Conservation (phyloP, 495 filamentous ascomycete genomes). For the Penicillium cataractarum region DNA sequence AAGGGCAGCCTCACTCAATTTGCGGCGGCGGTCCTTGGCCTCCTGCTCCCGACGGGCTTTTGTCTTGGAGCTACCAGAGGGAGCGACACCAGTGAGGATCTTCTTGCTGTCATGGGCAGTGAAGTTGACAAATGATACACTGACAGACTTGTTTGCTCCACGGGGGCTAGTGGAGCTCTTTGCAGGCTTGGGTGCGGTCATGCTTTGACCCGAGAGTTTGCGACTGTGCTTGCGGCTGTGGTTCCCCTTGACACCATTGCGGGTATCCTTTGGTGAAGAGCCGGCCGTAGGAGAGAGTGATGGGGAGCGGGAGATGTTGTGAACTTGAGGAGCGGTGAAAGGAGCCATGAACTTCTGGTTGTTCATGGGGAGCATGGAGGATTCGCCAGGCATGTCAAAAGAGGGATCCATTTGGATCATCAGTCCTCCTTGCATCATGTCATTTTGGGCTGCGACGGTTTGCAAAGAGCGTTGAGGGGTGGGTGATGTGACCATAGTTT, state of each 20-base stretch:
- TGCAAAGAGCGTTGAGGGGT: constrained; percentile 38
- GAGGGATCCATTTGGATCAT: constrained; percentile 53
- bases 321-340: constrained; percentile 34
- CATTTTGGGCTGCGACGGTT: constrained; percentile 36
- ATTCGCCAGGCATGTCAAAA: constrained; percentile 39
- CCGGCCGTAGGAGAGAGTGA: constrained; percentile 44
- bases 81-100: constrained; percentile 89
- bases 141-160: constrained; percentile 41
- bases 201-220: constrained; percentile 45
- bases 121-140: constrained; percentile 85
- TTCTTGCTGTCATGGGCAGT: constrained; percentile 78
- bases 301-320: constrained; percentile 38
- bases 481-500: constrained; percentile 39
- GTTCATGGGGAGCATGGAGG: constrained; percentile 33
- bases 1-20: constrained; percentile 72
- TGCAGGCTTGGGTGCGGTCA: constrained; percentile 39
- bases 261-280: constrained; percentile 32
- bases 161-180: constrained; percentile 41
- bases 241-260: constrained; percentile 28
- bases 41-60: constrained; percentile 89
- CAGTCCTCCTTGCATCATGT: constrained; percentile 48
- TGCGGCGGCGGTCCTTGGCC: constrained; percentile 75
- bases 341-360: constrained; percentile 36
- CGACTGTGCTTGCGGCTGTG: constrained; percentile 39
- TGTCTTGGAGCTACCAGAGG: constrained; percentile 88